phyloP scores from a whole-genome alignment of 2,329 filamentous ascomycete species.

The Didymella lethalis region DNA sequence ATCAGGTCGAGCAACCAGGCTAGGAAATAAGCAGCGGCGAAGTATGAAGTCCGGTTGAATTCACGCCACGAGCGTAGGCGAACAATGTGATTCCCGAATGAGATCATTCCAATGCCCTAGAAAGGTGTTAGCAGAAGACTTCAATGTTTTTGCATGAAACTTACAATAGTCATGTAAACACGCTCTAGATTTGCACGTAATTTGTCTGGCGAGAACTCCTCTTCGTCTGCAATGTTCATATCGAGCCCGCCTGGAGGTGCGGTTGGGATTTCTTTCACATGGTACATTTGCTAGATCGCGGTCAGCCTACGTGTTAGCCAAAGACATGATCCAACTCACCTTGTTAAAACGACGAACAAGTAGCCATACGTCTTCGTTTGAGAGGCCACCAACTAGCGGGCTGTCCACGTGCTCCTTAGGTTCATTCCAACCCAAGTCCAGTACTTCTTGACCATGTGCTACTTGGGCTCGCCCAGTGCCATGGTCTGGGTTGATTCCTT shows the following conservation, averaged over 20 bases:
- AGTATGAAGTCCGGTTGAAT: conserved; percentile 69
- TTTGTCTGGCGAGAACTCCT: conserved; percentile 87
- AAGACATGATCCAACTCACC: conserved; percentile 47
- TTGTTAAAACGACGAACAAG: conserved; percentile 78
- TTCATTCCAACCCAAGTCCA: conserved; percentile 75
- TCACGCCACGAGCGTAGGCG: conserved; percentile 83
- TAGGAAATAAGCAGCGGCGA: conserved; percentile 67
- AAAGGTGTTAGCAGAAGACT: conserved; percentile 13
- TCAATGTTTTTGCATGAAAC: conserved; percentile 1
- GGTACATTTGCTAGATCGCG: conserved; percentile 65
- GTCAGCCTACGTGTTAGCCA: conserved; percentile 30
- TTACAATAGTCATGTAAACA: conserved; percentile 77
- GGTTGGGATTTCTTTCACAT: conserved; percentile 72
- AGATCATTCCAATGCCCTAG: conserved; percentile 68
- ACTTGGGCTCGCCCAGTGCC: conserved; percentile 57
- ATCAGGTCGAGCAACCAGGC: conserved; percentile 80
- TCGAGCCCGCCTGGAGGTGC: conserved; percentile 74
- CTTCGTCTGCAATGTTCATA: conserved; percentile 80
- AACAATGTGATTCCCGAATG: conserved; percentile 75
- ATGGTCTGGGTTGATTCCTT: conserved; percentile 49
- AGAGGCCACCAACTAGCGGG: conserved; percentile 71
- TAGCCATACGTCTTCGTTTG: conserved; percentile 77
- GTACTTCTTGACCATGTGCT: conserved; percentile 61
- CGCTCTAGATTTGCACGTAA: conserved; percentile 79
- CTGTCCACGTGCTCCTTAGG: conserved; percentile 62